Conservation (phyloP, 1,284 basidiomycete species). For the Mycena citricolor region DNA sequence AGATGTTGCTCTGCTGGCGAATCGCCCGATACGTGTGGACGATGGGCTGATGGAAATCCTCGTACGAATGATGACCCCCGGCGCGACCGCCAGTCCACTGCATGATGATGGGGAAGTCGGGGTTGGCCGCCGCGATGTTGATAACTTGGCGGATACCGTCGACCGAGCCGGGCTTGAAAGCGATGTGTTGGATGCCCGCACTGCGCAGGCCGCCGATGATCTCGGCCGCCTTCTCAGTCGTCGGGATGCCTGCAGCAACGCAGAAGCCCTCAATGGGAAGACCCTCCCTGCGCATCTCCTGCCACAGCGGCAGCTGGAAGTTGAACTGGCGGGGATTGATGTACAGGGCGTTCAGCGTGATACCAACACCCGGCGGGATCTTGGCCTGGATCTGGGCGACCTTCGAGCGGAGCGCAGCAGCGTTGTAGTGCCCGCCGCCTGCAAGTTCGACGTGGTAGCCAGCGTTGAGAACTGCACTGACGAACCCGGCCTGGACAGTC, state of each 20-base stretch:
- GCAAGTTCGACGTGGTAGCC: constrained; percentile 97
- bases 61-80: constrained; percentile 98
- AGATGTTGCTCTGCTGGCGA: constrained; percentile 86
- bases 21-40: constrained; percentile 89
- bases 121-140: constrained; percentile 93
- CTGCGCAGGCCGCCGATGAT: constrained; percentile 79
- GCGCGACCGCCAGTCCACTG: constrained; percentile 99
- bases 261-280: constrained; percentile 97
- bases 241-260: constrained; percentile 94
- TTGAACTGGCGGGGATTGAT: constrained; percentile 98
- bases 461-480: constrained; percentile 88
- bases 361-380: constrained; percentile 83
- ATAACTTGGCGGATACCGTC: constrained; percentile 97
- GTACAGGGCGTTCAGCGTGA: constrained; percentile 95
- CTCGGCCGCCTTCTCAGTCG: constrained; percentile 90
- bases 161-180: constrained; percentile 97
- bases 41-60: constrained; percentile 98
- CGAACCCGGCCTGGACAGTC: constrained; percentile 91
- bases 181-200: constrained; percentile 90
- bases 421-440: constrained; percentile 96
- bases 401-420: constrained; percentile 84
- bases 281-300: constrained; percentile 95
- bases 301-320: constrained; percentile 97
- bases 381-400: constrained; percentile 85
- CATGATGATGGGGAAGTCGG: constrained; percentile 96